phyloP scores from a whole-genome alignment of 495 filamentous ascomycete genomes.

The Usnea hakonensis region DNA sequence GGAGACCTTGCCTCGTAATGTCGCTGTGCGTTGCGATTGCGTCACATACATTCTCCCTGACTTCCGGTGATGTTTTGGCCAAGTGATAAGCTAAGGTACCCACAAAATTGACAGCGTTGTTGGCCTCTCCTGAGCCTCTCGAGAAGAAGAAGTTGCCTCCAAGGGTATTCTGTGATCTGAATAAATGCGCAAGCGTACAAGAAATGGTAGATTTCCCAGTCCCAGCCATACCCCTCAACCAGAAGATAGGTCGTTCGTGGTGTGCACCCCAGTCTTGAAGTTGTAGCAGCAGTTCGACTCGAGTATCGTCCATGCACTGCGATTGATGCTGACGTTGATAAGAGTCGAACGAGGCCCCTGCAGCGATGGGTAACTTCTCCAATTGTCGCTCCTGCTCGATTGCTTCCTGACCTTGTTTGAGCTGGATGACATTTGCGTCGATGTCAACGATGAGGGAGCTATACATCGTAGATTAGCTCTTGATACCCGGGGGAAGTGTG shows the following conservation, averaged over 20 bases:
- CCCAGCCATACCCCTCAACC: slow-evolving; percentile 38
- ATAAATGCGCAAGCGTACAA: slow-evolving; percentile 25
- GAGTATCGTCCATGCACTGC: slow-evolving; percentile 31
- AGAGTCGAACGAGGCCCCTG: slow-evolving; percentile 23
- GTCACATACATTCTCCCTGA: slow-evolving; percentile 29
- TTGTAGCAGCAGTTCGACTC: slow-evolving; percentile 29
- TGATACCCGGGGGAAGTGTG: too few relatives aligned
- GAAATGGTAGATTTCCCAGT: slow-evolving; percentile 41
- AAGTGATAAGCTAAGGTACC: slow-evolving; percentile 41
- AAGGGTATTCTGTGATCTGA: slow-evolving; percentile 17
- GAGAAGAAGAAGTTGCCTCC: slow-evolving; percentile 48
- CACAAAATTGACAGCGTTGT: slow-evolving; percentile 36
- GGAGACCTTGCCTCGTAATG: slow-evolving; percentile 32
- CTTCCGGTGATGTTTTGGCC: slow-evolving; percentile 22
- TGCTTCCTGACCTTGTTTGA: background rate
- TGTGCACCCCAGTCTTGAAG: slow-evolving; percentile 29
- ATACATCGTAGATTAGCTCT: too few relatives aligned
- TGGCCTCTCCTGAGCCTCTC: slow-evolving; percentile 37
- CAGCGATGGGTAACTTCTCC: background rate
- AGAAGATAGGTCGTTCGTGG: slow-evolving; percentile 31
- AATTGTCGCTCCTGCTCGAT: background rate
- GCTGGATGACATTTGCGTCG: too few relatives aligned
- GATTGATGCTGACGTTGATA: slow-evolving; percentile 25
- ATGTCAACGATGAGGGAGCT: background rate
- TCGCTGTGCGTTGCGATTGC: slow-evolving; percentile 34